A percentile compares a stretch with the other conserved stretches of the same genome.
Evolutionary conservation across 306 rosid genomes (phyloP).

Genomic region (Casuarina glauca): DNA sequence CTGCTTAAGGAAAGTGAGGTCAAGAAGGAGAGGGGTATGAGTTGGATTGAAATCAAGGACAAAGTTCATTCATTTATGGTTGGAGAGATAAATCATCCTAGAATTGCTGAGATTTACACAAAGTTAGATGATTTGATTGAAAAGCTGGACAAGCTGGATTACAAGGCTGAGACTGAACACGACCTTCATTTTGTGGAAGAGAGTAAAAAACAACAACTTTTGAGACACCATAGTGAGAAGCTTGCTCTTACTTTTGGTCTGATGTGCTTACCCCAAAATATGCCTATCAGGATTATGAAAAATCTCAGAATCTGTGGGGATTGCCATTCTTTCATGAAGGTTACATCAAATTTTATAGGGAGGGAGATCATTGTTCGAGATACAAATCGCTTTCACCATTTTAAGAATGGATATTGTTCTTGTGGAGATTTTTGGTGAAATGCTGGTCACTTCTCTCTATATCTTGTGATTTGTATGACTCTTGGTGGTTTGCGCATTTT

Average conservation of each 20-base stretch:
- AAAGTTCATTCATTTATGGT: slow-evolving; percentile 71
- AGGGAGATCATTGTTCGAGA: slow-evolving; percentile 81
- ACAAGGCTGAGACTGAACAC: slow-evolving; percentile 53
- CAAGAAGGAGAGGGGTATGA: slow-evolving; percentile 76
- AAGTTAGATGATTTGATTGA: slow-evolving; percentile 59
- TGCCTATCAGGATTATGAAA: slow-evolving; percentile 83
- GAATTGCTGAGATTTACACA: slow-evolving; percentile 50
- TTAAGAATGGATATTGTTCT: slow-evolving; percentile 58
- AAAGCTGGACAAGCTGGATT: slow-evolving; percentile 58
- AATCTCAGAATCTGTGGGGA: slow-evolving; percentile 93
- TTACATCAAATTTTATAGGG: slow-evolving; percentile 42
- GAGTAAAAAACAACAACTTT: slow-evolving; percentile 58
- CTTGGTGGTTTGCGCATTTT: not conserved
- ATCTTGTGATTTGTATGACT: not conserved
- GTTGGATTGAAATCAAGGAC: slow-evolving; percentile 86
- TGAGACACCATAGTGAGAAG: slow-evolving; percentile 86
- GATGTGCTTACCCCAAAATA: slow-evolving; percentile 61
- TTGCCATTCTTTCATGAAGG: slow-evolving; percentile 85
- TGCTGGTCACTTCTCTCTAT: not conserved
- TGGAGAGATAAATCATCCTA: slow-evolving; percentile 70
- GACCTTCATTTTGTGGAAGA: slow-evolving; percentile 76
- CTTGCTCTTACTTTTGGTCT: slow-evolving; percentile 76
- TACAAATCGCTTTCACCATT: slow-evolving; percentile 74
- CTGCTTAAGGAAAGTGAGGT: slow-evolving; percentile 60
- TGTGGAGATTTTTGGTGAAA: slow-evolving; percentile 79